phyloP scores from a whole-genome alignment of 805 yeast species.

The Phaffomyces antillensis region DNA sequence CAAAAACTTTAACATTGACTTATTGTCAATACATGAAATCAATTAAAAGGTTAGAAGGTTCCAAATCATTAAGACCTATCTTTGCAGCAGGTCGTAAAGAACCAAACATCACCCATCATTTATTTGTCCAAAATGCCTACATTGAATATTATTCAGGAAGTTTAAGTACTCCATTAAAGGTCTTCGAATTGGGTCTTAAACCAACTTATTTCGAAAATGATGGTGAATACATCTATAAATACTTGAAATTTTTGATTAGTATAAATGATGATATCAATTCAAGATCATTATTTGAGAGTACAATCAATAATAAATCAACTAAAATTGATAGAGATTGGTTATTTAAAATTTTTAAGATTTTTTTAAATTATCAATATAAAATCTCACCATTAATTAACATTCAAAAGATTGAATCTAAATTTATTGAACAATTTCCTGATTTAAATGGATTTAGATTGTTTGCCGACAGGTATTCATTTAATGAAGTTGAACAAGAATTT shows the following conservation, averaged over 20 bases:
- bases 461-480: constrained; percentile 31
- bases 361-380: constrained; percentile 60
- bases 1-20: constrained; percentile 49
- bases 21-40: constrained; percentile 68
- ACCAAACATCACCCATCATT: constrained; percentile 54
- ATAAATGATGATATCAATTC: constrained; percentile 64
- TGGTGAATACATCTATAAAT: constrained; percentile 58
- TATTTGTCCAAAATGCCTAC: constrained; percentile 75
- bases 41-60: constrained; percentile 58
- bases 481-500: constrained; percentile 14
- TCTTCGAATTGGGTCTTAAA: constrained; percentile 75
- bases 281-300: constrained; percentile 75
- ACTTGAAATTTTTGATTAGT: constrained; percentile 64
- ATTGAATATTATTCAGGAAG: constrained; percentile 69
- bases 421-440: constrained; percentile 56
- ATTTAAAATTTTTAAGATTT: constrained; percentile 45
- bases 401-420: constrained; percentile 58
- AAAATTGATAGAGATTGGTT: constrained; percentile 28
- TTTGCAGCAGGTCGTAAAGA: constrained; percentile 63
- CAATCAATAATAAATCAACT: constrained; percentile 41
- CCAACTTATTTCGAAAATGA: constrained; percentile 36
- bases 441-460: constrained; percentile 32
- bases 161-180: constrained; percentile 52
- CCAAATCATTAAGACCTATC: constrained; percentile 64
- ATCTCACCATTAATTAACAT: constrained; percentile 68